Evolutionary conservation across 495 filamentous ascomycete species (phyloP).

Genomic region (Neurospora terricola): DNA sequence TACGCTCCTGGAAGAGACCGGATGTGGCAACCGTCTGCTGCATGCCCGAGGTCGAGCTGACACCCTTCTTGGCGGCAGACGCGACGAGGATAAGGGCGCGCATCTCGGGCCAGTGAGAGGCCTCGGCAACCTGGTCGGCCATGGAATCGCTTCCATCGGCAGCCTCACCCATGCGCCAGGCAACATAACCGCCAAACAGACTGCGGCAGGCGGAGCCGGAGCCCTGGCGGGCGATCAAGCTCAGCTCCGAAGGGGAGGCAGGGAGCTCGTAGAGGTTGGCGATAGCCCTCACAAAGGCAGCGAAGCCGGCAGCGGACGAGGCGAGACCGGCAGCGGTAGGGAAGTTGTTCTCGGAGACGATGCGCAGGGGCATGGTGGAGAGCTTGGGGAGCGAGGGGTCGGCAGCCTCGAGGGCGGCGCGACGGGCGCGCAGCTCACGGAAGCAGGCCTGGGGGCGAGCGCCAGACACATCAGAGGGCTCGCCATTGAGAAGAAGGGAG

Average conservation of each 20-base stretch:
- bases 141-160: conserved; percentile 72
- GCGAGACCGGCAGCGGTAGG: conserved; percentile 96
- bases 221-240: conserved; percentile 85
- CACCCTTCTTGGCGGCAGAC: conserved; percentile 87
- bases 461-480: conserved; percentile 70
- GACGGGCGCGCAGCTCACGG: conserved; percentile 67
- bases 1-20: conserved; percentile 65
- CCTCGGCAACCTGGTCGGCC: conserved; percentile 78
- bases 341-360: conserved; percentile 96
- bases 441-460: conserved; percentile 88
- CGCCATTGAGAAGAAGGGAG: conserved; percentile 74
- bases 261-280: conserved; percentile 84
- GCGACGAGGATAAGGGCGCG: conserved; percentile 82
- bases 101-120: conserved; percentile 90
- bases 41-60: conserved; percentile 86
- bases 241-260: conserved; percentile 66
- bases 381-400: conserved; percentile 69
- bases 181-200: conserved; percentile 91
- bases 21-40: conserved; percentile 89
- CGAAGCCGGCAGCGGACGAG: conserved; percentile 86
- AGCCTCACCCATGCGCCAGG: conserved; percentile 68
- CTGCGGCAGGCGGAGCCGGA: conserved; percentile 87
- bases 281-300: conserved; percentile 84
- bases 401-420: conserved; percentile 59
- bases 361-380: conserved; percentile 59